These are phyloP conservation scores for Mrakia hoshinonis DNA, from an alignment of 768 basidiomycete genomes.

Conservation along the genomic window DNA sequence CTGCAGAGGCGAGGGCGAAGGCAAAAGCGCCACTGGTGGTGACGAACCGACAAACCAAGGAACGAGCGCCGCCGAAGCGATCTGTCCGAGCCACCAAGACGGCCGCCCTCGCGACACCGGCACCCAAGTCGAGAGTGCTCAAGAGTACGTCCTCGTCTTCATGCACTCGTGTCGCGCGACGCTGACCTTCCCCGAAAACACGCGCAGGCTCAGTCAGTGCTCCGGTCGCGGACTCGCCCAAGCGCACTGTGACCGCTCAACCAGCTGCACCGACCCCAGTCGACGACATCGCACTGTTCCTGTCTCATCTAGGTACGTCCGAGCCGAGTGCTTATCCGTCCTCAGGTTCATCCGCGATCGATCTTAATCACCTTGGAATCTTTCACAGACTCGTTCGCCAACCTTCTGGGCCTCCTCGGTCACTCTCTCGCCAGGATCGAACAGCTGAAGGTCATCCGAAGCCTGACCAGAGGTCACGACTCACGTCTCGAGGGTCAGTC, in stretches of 20 bases:
- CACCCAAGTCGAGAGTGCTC: neutral
- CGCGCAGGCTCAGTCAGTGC: neutral
- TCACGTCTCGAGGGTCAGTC: conserved; percentile 47
- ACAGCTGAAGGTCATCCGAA: conserved; percentile 56
- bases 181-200: neutral
- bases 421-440: conserved; percentile 59
- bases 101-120: neutral
- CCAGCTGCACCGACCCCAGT: neutral
- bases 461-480: conserved; percentile 48
- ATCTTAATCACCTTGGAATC: neutral
- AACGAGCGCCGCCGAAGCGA: neutral
- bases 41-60: conserved; percentile 20
- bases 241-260: neutral
- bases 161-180: neutral
- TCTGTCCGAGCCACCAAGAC: neutral
- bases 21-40: neutral
- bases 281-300: neutral
- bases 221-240: neutral
- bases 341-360: neutral
- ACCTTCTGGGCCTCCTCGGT: conserved; percentile 62
- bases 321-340: neutral
- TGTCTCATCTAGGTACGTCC: conserved; percentile 22
- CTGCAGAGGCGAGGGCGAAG: neutral
- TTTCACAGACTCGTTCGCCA: conserved; percentile 37
- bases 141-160: neutral